Evolutionary conservation across 176 grass and related monocot genomes (phyloP).

Genomic region (Leersia perrieri): DNA sequence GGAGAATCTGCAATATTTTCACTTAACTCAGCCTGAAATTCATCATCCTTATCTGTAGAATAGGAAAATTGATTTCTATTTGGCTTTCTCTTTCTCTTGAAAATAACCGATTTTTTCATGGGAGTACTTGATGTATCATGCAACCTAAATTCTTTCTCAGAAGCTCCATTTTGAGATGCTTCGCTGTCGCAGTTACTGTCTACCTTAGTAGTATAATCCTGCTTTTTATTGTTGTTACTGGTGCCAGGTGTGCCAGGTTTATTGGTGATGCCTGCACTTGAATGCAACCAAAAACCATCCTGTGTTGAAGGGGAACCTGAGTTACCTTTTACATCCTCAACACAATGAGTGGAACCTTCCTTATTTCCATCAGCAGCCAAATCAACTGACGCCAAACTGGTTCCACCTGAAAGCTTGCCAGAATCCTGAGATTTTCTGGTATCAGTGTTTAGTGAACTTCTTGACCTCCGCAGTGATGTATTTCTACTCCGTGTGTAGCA

Average conservation of each 20-base stretch:
- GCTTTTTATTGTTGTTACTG: conserved; percentile 29
- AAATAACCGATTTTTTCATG: conserved; percentile 39
- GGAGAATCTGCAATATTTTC: conserved; percentile 46
- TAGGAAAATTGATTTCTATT: conserved; percentile 36
- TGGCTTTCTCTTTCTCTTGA: conserved; percentile 69
- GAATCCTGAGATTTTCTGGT: conserved; percentile 44
- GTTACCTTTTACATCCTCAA: conserved; percentile 11
- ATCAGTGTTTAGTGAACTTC: conserved; percentile 48
- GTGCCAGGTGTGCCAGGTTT: conserved; percentile 33
- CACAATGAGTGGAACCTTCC: conserved; percentile 7
- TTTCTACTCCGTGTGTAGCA: conserved; percentile 42
- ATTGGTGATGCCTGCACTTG: conserved; percentile 14
- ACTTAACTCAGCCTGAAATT: conserved; percentile 38
- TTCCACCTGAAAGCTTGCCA: conserved; percentile 33
- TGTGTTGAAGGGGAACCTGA: conserved; percentile 26
- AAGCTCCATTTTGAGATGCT: conserved; percentile 53
- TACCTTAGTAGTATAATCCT: conserved; percentile 22
- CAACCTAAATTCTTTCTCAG: conserved; percentile 41
- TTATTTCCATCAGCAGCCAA: conserved; percentile 30
- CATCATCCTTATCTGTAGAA: conserved; percentile 38
- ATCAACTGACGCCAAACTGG: conserved; percentile 32
- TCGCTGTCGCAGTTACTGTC: conserved; percentile 45
- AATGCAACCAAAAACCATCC: conserved; percentile 36
- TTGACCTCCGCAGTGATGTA: conserved; percentile 41
- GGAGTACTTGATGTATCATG: conserved; percentile 47